Conservation (phyloP, 139 green algal genomes). For the Ulvella scutata region DNA sequence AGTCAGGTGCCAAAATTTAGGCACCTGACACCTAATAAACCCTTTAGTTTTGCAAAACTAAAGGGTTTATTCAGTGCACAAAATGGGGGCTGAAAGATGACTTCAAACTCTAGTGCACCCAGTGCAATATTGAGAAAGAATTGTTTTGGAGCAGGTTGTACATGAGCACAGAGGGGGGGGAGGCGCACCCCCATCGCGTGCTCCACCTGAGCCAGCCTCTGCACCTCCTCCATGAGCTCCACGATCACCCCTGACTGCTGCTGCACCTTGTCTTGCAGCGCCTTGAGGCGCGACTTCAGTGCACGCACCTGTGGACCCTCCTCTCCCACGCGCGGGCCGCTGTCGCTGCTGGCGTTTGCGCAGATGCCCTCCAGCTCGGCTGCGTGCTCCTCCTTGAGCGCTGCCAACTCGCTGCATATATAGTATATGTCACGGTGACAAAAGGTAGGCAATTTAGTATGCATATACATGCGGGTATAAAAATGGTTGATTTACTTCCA, state of each 20-base stretch:
- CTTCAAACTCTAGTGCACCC: background rate
- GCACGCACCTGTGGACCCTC: background rate
- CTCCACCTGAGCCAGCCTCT: background rate
- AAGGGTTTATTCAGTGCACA: background rate
- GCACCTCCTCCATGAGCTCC: background rate
- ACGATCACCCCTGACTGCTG: background rate
- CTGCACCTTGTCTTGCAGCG: background rate
- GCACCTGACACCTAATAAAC: background rate
- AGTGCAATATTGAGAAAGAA: background rate
- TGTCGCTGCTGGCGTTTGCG: background rate
- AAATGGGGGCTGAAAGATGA: background rate
- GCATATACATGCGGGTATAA: background rate
- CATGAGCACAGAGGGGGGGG: background rate
- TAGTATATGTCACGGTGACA: background rate
- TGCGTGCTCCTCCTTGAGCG: background rate
- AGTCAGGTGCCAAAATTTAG: background rate
- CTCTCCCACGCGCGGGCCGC: background rate
- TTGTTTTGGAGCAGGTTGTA: background rate
- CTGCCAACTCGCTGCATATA: background rate
- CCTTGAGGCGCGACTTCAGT: background rate
- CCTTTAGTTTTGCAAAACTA: background rate
- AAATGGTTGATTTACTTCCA: background rate
- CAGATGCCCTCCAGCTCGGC: background rate
- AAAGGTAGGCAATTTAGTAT: background rate
- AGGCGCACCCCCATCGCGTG: background rate